These are phyloP conservation scores for Fusarium buharicum DNA, from an alignment of 2,329 filamentous ascomycete genomes.

Conservation along the genomic window DNA sequence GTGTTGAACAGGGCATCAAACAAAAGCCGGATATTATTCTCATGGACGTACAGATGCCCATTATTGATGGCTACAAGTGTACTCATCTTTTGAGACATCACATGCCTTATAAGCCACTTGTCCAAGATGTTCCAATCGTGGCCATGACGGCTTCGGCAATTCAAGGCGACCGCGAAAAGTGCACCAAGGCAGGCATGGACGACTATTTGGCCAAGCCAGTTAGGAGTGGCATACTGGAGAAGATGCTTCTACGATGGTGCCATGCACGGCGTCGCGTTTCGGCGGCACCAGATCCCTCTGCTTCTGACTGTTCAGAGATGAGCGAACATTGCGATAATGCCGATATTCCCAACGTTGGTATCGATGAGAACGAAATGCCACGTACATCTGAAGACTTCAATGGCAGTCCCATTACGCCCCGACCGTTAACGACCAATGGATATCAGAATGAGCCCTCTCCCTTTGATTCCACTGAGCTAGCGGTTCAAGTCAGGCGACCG, in stretches of 20 bases:
- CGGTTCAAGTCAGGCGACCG: slow-evolving; percentile 49
- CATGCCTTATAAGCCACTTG: slow-evolving; percentile 68
- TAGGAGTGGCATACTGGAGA: slow-evolving; percentile 73
- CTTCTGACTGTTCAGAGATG: slow-evolving; percentile 59
- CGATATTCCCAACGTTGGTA: slow-evolving; percentile 53
- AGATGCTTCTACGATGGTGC: slow-evolving; percentile 77
- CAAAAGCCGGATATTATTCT: slow-evolving; percentile 77
- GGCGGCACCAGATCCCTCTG: slow-evolving; percentile 43
- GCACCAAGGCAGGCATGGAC: slow-evolving; percentile 78
- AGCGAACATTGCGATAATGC: slow-evolving; percentile 56
- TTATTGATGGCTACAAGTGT: slow-evolving; percentile 81
- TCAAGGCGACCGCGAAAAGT: slow-evolving; percentile 80
- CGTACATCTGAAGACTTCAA: slow-evolving; percentile 45
- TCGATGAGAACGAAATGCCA: slow-evolving; percentile 44
- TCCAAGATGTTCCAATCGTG: slow-evolving; percentile 75
- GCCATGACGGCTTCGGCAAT: slow-evolving; percentile 86
- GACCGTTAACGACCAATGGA: slow-evolving; percentile 52
- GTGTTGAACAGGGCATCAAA: slow-evolving; percentile 61
- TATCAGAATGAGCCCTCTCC: slow-evolving; percentile 55
- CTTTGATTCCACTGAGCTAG: slow-evolving; percentile 54
- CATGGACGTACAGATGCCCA: slow-evolving; percentile 81
- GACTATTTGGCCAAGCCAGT: slow-evolving; percentile 80
- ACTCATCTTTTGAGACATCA: slow-evolving; percentile 78
- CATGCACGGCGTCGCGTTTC: slow-evolving; percentile 48
- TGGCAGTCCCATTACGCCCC: slow-evolving; percentile 53